phyloP scores from a whole-genome alignment of 164 flowering plant species.

The Umbilicus rupestris region DNA sequence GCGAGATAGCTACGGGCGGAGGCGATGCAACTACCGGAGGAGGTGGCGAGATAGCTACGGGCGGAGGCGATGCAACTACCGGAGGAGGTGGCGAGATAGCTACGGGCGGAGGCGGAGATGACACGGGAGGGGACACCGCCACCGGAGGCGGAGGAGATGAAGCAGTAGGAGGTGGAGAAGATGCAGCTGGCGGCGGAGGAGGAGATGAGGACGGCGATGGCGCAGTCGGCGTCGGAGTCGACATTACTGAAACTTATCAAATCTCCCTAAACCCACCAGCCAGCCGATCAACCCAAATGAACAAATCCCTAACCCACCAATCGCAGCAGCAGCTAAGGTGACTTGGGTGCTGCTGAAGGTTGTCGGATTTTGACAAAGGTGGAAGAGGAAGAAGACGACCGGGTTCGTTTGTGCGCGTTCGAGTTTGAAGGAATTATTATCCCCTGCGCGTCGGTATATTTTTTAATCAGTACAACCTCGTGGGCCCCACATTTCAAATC shows the following conservation, averaged over 20 bases:
- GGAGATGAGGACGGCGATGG: background rate
- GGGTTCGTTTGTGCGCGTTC: slow-evolving; percentile 4
- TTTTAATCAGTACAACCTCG: background rate
- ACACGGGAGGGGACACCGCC: background rate
- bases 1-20: background rate
- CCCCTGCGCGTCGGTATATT: background rate
- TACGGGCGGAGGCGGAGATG: background rate
- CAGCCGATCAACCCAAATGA: background rate
- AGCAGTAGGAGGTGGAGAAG: background rate
- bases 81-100: background rate
- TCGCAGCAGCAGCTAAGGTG: background rate
- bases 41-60: background rate
- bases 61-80: background rate
- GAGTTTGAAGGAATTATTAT: background rate
- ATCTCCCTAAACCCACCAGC: background rate
- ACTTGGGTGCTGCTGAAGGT: background rate
- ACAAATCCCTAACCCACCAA: background rate
- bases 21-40: background rate
- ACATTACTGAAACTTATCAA: background rate
- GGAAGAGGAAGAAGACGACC: background rate
- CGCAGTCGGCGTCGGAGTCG: background rate
- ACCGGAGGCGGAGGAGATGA: background rate
- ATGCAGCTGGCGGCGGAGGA: background rate
- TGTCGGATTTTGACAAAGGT: background rate
- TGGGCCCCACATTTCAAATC: slow-evolving; percentile 2